Conservation (phyloP, 2,329 filamentous ascomycete species). For the Trichoderma koningiopsis region DNA sequence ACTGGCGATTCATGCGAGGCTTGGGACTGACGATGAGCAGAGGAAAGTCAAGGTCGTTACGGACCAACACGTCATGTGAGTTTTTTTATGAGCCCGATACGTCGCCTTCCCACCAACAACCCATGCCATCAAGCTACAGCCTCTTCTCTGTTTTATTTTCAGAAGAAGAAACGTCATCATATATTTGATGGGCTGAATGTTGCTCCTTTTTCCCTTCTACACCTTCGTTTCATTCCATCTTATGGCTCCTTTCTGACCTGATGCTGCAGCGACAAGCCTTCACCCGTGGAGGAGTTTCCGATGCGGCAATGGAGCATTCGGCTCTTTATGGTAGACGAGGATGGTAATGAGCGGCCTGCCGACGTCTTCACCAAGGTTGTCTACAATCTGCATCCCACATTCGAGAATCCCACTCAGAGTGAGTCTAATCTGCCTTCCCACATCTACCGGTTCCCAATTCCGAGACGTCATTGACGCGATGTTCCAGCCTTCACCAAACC, state of each 20-base stretch:
- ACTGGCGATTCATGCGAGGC: conserved; percentile 17
- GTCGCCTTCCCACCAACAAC: not conserved
- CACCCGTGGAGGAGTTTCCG: conserved; percentile 82
- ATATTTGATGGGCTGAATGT: not conserved
- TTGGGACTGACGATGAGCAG: conserved; percentile 55
- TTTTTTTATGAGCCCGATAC: not conserved
- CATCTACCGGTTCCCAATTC: not conserved
- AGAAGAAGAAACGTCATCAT: not conserved
- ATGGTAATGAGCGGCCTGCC: conserved; percentile 80
- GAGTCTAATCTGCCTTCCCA: conserved; percentile 43
- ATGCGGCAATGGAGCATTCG: conserved; percentile 92
- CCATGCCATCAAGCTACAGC: not conserved
- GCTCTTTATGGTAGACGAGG: conserved; percentile 80
- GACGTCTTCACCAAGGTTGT: conserved; percentile 88
- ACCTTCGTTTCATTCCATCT: not conserved
- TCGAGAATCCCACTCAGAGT: conserved; percentile 86
- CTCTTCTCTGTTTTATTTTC: not conserved
- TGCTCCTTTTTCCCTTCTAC: not conserved
- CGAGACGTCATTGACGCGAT: not conserved
- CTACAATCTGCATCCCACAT: conserved; percentile 93
- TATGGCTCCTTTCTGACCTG: conserved; percentile 24
- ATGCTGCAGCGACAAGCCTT: conserved; percentile 69
- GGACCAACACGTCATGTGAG: conserved; percentile 85
- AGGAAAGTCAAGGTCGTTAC: conserved; percentile 91
- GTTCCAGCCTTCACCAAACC: conserved; percentile 73